Evolutionary conservation across 495 filamentous ascomycete species (phyloP), one percentile per base, ranked within the genome.

Genomic region (Sporormia fimetaria): DNA sequence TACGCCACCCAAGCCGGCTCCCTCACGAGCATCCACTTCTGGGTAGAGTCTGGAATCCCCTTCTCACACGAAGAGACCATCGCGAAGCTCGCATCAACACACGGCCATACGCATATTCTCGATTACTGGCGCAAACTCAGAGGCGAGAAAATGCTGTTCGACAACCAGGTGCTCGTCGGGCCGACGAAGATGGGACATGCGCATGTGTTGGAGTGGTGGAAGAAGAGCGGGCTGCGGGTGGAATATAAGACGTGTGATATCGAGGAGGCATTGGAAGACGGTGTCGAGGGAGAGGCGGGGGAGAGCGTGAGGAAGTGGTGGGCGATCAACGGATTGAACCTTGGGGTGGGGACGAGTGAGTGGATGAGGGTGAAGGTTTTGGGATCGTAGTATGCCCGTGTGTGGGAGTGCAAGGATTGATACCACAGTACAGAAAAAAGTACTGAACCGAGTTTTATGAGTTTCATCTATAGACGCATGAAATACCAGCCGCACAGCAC

Each of bases 171-270:
- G 0, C 68, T 95, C 1, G 82, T 90, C 3, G 83, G 82, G 11
- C 76, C 87, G 7, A 94, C 87, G 6, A 86, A 82, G 57, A 86
- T 86, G 41, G 84, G 83, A 2, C 81, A 87, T 55, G 76, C 81
- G 14, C 70, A 77, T 15, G 83, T 94, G 21, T 60, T 95, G 10
- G 82, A 94, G 55, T 95, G 87, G 87, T 95, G 87, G 87, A 81
- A 80, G 44, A 61, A 64, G 33, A 82, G 78, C 45, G 80, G 80
- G 0, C 69, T 83, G 26, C 64, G 68, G 8, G 86, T 94, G 9
- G 85, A 94, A 60, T 95, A 93, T 57, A 88, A 87, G 63, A 92
- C 87, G 6, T 93, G 86, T 49, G 85, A 94, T 64, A 85, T 95
- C 47, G 87, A 94, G 58, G 87, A 93, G 62, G 87, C 87, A 7